Percentiles rank a stretch among this genome's conserved stretches.
Conservation (phyloP, 768 basidiomycete genomes). For the Pulveroboletus ravenelii region DNA sequence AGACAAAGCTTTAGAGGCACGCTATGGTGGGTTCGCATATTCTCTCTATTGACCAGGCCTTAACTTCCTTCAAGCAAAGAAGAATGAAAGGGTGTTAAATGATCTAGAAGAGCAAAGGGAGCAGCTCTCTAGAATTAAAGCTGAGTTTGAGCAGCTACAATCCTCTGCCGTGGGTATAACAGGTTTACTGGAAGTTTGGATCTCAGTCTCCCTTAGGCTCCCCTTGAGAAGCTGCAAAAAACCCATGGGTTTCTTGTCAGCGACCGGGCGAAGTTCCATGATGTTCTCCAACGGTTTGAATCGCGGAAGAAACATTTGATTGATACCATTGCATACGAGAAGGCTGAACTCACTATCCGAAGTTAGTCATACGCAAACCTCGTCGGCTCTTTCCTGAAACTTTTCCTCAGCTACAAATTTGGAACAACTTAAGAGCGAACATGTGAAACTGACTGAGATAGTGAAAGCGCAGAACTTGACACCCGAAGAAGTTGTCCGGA, state of each 20-base stretch:
- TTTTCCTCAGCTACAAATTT: constrained; percentile 50
- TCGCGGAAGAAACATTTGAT: constrained; percentile 62
- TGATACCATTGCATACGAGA: constrained; percentile 62
- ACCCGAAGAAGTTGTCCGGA: constrained; percentile 84
- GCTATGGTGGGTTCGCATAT: constrained; percentile 55
- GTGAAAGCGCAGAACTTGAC: constrained; percentile 87
- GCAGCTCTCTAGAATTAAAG: constrained; percentile 41
- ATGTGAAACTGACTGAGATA: constrained; percentile 54
- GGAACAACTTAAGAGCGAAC: constrained; percentile 59
- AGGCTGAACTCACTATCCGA: constrained; percentile 55
- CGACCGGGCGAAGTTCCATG: constrained; percentile 77
- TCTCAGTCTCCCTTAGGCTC: constrained; percentile 41
- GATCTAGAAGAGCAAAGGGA: constrained; percentile 59
- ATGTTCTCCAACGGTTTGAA: constrained; percentile 68
- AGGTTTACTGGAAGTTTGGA: background rate
- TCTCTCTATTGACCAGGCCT: background rate
- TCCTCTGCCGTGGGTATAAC: constrained; percentile 50
- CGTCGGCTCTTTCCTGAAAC: background rate
- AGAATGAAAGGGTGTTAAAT: constrained; percentile 61
- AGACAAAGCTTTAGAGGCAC: constrained; percentile 64
- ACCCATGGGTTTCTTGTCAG: constrained; percentile 59
- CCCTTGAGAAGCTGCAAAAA: constrained; percentile 57
- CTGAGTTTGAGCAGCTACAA: constrained; percentile 54
- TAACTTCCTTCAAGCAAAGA: constrained; percentile 45
- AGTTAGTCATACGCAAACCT: constrained; percentile 34